Conservation (phyloP, 345 rosid genomes). For the Hypericum perforatum region DNA sequence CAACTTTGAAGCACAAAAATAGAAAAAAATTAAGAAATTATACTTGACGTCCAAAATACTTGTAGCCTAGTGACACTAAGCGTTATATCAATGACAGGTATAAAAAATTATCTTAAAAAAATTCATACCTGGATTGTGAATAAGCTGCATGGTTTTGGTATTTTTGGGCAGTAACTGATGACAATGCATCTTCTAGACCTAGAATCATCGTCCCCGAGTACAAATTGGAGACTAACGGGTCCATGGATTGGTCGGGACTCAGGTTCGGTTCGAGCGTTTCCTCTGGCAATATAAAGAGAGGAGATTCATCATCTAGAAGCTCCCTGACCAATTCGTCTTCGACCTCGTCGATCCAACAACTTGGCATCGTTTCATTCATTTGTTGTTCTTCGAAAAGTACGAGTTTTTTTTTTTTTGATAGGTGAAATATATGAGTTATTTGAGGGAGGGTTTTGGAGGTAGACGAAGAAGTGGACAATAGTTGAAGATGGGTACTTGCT, state of each 20-base stretch:
- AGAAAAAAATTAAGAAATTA: neutral
- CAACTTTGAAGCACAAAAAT: neutral
- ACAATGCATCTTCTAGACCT: slow-evolving; percentile 42
- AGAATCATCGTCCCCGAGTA: slow-evolving; percentile 51
- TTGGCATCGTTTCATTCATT: neutral
- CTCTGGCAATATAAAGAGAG: slow-evolving; percentile 31
- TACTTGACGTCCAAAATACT: too few relatives aligned
- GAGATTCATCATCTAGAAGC: slow-evolving; percentile 42
- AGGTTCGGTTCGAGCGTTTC: slow-evolving; percentile 11
- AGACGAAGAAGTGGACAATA: slow-evolving; percentile 3
- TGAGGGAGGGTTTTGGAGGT: slow-evolving; percentile 2
- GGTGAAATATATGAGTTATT: too few relatives aligned
- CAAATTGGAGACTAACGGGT: slow-evolving; percentile 25
- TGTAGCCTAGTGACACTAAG: too few relatives aligned
- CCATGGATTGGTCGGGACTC: slow-evolving; percentile 11
- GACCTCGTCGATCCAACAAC: slow-evolving; percentile 8
- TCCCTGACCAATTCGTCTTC: slow-evolving; percentile 43
- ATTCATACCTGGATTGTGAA: slow-evolving; percentile 25
- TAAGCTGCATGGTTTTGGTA: slow-evolving; percentile 10
- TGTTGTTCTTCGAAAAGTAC: neutral
- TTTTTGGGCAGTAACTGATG: slow-evolving; percentile 19
- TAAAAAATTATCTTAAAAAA: too few relatives aligned
- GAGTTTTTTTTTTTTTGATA: too few relatives aligned
- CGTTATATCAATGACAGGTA: too few relatives aligned
- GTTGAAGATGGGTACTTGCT: too few relatives aligned